Evolutionary conservation across 257 asterid species (phyloP).

Genomic region (Osmanthus fragrans): DNA sequence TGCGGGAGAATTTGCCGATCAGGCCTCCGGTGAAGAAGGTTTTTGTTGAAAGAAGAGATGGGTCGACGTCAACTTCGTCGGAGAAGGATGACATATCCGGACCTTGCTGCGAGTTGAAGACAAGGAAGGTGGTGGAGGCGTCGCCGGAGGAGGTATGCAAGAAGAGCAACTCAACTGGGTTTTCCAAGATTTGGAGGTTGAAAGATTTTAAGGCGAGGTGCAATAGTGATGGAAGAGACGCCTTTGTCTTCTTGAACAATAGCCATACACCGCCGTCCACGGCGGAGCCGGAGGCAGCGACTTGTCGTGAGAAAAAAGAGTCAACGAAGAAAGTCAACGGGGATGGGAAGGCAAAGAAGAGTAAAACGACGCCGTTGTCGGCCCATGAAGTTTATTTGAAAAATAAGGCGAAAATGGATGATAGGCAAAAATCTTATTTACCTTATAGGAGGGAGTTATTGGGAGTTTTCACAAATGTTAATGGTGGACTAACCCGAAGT

Average conservation of each 20-base stretch:
- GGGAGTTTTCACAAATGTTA: slow-evolving; percentile 83
- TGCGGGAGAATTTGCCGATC: slow-evolving; percentile 14
- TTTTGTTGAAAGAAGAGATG: slow-evolving; percentile 40
- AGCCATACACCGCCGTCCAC: slow-evolving; percentile 28
- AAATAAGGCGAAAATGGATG: slow-evolving; percentile 58
- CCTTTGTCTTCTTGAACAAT: slow-evolving; percentile 68
- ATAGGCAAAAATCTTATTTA: slow-evolving; percentile 68
- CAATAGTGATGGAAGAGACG: slow-evolving; percentile 85
- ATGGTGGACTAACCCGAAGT: slow-evolving; percentile 73
- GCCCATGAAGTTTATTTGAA: slow-evolving; percentile 79
- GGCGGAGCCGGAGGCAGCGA: slow-evolving; percentile 8
- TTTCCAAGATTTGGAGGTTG: slow-evolving; percentile 62
- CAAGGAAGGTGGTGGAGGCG: slow-evolving; percentile 47
- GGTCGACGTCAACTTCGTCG: slow-evolving; percentile 17
- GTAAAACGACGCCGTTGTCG: slow-evolving; percentile 43
- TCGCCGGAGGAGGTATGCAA: slow-evolving; percentile 52
- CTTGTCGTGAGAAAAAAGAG: slow-evolving; percentile 14
- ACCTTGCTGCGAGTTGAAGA: slow-evolving; percentile 54
- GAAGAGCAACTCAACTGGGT: slow-evolving; percentile 67
- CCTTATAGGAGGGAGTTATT: slow-evolving; percentile 92
- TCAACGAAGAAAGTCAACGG: slow-evolving; percentile 23
- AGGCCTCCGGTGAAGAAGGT: slow-evolving; percentile 42
- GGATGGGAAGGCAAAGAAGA: slow-evolving; percentile 40
- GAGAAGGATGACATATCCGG: slow-evolving; percentile 43
- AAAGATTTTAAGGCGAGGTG: slow-evolving; percentile 57